A percentile compares a stretch with the other conserved stretches of the same genome.
These are phyloP conservation scores for Melocanna baccifera DNA, from an alignment of 176 grass and related monocot genomes.

Conservation along the genomic window DNA sequence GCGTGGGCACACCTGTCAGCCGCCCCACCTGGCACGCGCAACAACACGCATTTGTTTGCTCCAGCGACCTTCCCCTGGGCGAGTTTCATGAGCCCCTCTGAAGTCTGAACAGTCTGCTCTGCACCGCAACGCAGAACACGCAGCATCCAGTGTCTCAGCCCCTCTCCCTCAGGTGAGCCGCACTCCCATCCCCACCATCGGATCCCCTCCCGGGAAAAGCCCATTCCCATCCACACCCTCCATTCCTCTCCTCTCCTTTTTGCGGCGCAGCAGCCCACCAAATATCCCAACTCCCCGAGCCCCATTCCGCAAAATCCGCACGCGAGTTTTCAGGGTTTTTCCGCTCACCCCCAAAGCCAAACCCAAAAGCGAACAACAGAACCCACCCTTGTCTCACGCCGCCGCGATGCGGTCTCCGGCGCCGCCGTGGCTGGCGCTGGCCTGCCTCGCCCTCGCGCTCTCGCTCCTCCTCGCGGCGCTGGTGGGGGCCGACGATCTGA, in stretches of 20 bases:
- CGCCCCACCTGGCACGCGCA: background rate
- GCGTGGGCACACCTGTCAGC: background rate
- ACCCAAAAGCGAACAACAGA: background rate
- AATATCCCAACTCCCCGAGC: background rate
- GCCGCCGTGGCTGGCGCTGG: background rate
- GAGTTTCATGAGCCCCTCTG: background rate
- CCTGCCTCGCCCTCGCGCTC: background rate
- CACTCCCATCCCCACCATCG: background rate
- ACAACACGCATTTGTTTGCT: conserved; percentile 9
- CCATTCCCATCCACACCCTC: background rate
- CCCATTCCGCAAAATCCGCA: conserved; percentile 24
- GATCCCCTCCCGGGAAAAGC: background rate
- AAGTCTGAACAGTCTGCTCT: background rate
- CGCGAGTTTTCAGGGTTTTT: conserved; percentile 57
- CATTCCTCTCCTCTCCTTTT: background rate
- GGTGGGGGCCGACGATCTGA: conserved; percentile 25
- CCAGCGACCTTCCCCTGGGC: background rate
- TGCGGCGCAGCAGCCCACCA: too few relatives aligned
- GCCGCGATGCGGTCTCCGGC: conserved; percentile 34
- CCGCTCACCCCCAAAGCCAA: background rate
- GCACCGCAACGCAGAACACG: too few relatives aligned
- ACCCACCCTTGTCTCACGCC: background rate
- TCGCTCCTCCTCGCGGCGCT: background rate
- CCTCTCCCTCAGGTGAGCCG: background rate
- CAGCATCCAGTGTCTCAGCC: background rate